Evolutionary conservation across 2,329 filamentous ascomycete species (phyloP).

Genomic region (Nigrograna mackinnonii): DNA sequence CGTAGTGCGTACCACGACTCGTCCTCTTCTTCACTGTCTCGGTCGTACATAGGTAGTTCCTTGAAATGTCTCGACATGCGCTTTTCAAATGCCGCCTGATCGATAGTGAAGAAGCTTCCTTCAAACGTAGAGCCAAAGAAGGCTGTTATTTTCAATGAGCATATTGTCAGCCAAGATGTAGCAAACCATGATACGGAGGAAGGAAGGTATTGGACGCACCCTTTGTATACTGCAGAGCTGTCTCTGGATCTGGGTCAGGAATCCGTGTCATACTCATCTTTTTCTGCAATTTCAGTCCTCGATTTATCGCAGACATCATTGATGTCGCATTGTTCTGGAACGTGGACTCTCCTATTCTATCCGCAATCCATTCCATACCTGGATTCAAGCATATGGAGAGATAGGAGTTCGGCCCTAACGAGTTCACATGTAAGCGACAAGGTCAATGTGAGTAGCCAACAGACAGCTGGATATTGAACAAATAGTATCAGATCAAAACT

Average conservation of each 20-base stretch:
- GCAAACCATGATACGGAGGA: too few relatives aligned
- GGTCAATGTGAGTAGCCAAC: neutral
- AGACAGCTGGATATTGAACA: too few relatives aligned
- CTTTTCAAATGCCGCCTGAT: neutral
- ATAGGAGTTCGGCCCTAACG: neutral
- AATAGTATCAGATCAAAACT: neutral
- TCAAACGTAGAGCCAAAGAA: neutral
- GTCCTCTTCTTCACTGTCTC: too few relatives aligned
- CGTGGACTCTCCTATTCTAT: neutral
- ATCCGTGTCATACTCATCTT: neutral
- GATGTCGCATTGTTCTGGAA: neutral
- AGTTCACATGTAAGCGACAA: neutral
- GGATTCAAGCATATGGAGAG: neutral
- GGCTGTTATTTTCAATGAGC: neutral
- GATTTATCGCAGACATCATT: neutral
- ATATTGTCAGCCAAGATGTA: too few relatives aligned
- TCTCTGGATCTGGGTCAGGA: neutral
- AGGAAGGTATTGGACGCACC: neutral
- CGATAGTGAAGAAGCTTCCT: neutral
- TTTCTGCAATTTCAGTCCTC: neutral
- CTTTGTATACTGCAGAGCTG: neutral
- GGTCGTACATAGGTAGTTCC: neutral
- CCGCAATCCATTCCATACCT: neutral
- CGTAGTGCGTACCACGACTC: neutral
- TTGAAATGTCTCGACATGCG: neutral